Conservation (phyloP, 352 stramenopile species). For the Phytophthora fragariae region DNA sequence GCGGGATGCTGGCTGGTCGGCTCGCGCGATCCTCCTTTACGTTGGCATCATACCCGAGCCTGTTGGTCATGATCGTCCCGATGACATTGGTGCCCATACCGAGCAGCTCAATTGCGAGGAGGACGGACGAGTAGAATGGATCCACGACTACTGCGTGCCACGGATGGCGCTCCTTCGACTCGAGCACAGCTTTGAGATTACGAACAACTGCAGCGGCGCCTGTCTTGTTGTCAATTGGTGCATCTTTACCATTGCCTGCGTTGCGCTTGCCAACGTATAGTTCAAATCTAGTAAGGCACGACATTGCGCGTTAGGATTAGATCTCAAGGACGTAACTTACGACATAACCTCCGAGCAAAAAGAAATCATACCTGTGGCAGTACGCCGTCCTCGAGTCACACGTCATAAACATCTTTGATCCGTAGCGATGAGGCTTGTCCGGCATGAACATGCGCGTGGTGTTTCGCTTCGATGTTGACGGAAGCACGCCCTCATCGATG, state of each 20-base stretch:
- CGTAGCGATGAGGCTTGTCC: slow-evolving; percentile 32
- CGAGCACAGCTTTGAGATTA: slow-evolving; percentile 19
- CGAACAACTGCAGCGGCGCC: slow-evolving; percentile 13
- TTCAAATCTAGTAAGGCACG: slow-evolving; percentile 19
- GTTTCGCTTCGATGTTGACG: slow-evolving; percentile 36
- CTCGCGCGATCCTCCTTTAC: neutral
- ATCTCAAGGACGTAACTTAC: slow-evolving; percentile 13
- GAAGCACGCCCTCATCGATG: slow-evolving; percentile 41
- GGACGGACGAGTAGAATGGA: slow-evolving; percentile 9
- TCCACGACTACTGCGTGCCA: slow-evolving; percentile 1
- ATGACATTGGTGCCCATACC: slow-evolving; percentile 7
- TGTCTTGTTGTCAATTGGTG: slow-evolving; percentile 21
- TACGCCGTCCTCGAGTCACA: slow-evolving; percentile 28
- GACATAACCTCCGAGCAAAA: neutral
- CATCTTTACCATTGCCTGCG: neutral
- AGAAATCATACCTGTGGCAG: slow-evolving; percentile 21
- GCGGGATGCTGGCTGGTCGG: neutral
- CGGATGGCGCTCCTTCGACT: neutral
- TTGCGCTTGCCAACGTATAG: slow-evolving; percentile 17
- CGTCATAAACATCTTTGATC: slow-evolving; percentile 42
- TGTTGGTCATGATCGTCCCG: slow-evolving; percentile 15
- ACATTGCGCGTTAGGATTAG: neutral
- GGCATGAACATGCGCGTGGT: slow-evolving; percentile 44
- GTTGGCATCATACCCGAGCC: neutral
- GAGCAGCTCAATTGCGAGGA: slow-evolving; percentile 12